Evolutionary conservation across 1,139 yeast genomes (phyloP).

Genomic region (Protomyces gravidus): DNA sequence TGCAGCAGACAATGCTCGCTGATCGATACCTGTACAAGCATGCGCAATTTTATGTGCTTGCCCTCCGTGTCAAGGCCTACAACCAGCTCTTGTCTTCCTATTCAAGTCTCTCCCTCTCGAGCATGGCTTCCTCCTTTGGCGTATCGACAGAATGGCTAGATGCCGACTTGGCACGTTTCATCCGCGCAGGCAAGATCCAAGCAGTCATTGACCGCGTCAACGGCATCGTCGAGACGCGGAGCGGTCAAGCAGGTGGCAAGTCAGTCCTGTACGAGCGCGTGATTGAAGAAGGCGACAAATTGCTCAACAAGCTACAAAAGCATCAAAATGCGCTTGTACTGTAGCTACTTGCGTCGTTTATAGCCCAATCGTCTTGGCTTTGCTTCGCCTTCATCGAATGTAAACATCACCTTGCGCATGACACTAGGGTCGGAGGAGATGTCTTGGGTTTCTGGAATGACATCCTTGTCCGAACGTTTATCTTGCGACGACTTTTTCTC

Average conservation of each 20-base stretch:
- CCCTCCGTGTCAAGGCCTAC: conserved; percentile 92
- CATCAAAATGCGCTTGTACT: conserved; percentile 87
- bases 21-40: conserved; percentile 77
- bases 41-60: conserved; percentile 78
- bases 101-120: conserved; percentile 78
- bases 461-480: not conserved
- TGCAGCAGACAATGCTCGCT: conserved; percentile 68
- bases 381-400: not conserved
- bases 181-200: conserved; percentile 87
- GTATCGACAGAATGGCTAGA: conserved; percentile 77
- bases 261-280: conserved; percentile 86
- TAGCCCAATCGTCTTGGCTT: not conserved
- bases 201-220: conserved; percentile 94
- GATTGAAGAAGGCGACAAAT: conserved; percentile 86
- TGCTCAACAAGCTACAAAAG: conserved; percentile 90
- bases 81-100: conserved; percentile 91
- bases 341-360: conserved; percentile 1
- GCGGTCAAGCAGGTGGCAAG: conserved; percentile 78
- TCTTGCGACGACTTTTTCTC: not conserved
- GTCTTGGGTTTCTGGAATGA: not conserved
- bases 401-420: not conserved
- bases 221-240: conserved; percentile 88
- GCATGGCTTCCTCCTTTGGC: conserved; percentile 93
- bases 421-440: not conserved
- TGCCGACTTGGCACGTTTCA: conserved; percentile 74